Evolutionary conservation across 176 grass and related monocot species (phyloP).

Genomic region (Miscanthus lutarioriparius): DNA sequence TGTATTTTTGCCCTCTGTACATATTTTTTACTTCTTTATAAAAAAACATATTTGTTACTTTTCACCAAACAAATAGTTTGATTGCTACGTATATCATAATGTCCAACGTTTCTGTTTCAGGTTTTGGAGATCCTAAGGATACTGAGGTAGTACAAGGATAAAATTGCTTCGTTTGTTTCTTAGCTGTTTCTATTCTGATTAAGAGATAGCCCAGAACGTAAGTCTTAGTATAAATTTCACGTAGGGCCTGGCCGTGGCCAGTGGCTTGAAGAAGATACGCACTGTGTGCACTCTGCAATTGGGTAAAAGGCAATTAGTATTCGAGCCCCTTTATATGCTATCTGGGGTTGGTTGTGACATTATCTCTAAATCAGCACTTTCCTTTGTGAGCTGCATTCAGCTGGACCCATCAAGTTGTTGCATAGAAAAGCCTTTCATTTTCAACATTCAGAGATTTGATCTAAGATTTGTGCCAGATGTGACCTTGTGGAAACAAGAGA

Average conservation of each 20-base stretch:
- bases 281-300: background rate
- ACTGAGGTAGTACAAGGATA: background rate
- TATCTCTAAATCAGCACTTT: conserved; percentile 41
- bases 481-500: conserved; percentile 29
- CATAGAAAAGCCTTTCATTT: background rate
- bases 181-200: conserved; percentile 3
- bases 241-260: background rate
- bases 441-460: conserved; percentile 26
- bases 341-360: conserved; percentile 40
- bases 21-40: conserved; percentile 6
- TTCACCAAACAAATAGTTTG: conserved; percentile 1
- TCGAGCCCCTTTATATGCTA: conserved; percentile 36
- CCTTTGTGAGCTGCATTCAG: conserved; percentile 35
- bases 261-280: background rate
- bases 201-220: background rate
- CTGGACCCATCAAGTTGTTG: conserved; percentile 38
- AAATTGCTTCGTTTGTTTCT: conserved; percentile 8
- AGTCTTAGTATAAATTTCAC: background rate
- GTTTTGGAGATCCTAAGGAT: conserved; percentile 23
- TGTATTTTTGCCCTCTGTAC: background rate
- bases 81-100: background rate
- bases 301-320: conserved; percentile 1
- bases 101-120: conserved; percentile 24
- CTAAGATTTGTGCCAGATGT: background rate
- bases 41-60: background rate